Percentiles rank a stretch among this genome's conserved stretches.
phyloP scores from a whole-genome alignment of 2,329 filamentous ascomycete genomes.

The Ceratocystiopsis sp. region DNA sequence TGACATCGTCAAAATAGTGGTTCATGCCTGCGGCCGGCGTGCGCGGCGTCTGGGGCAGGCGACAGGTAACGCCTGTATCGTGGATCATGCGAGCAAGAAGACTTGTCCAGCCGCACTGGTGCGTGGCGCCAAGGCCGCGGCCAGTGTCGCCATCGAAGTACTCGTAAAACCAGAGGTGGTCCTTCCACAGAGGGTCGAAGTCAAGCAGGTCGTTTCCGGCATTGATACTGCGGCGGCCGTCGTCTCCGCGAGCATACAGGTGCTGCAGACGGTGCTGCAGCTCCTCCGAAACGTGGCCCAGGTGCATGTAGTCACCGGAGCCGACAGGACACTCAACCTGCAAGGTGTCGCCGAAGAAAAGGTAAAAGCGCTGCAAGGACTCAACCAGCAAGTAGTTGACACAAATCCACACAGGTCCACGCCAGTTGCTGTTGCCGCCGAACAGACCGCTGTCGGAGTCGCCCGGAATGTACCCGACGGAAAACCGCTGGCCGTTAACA shows the following conservation, averaged over 20 bases:
- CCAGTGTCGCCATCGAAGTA: conserved; percentile 92
- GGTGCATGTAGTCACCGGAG: conserved; percentile 87
- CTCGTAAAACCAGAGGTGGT: conserved; percentile 89
- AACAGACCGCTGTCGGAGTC: conserved; percentile 93
- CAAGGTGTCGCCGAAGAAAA: conserved; percentile 82
- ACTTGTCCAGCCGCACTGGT: conserved; percentile 95
- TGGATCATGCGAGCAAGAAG: conserved; percentile 94
- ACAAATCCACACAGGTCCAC: conserved; percentile 87
- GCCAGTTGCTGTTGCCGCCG: conserved; percentile 96
- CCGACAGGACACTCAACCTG: conserved; percentile 88
- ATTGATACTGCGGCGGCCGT: conserved; percentile 80
- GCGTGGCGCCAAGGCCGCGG: conserved; percentile 75
- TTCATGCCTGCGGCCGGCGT: conserved; percentile 69
- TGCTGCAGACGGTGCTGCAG: conserved; percentile 90
- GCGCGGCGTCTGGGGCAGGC: conserved; percentile 81
- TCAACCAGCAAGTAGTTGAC: conserved; percentile 93
- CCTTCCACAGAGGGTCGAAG: conserved; percentile 85
- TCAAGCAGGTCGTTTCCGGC: conserved; percentile 70
- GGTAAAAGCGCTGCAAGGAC: conserved; percentile 84
- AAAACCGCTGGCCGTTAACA: conserved; percentile 79
- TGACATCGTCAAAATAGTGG: conserved; percentile 91
- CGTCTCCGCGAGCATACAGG: conserved; percentile 67
- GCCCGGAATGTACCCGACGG: conserved; percentile 80
- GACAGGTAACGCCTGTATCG: conserved; percentile 82
- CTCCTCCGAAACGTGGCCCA: conserved; percentile 87